These are phyloP conservation scores for Silene uniflora DNA, from an alignment of 148 eudicot genomes.

Conservation along the genomic window DNA sequence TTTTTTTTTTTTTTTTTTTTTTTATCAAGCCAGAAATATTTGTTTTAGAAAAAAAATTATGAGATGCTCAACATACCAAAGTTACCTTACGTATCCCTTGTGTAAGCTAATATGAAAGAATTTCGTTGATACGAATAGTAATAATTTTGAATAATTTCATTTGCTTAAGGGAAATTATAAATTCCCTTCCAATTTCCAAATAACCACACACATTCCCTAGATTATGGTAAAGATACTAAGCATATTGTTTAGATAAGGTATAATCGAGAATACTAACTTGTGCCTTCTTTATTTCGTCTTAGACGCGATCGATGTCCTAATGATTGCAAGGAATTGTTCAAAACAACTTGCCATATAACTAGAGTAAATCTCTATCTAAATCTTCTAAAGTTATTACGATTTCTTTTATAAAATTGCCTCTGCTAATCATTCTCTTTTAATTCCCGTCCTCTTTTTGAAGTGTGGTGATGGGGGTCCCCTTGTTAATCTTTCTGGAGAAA, in stretches of 20 bases:
- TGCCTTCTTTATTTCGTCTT: not conserved
- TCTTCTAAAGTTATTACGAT: not conserved
- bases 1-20: too few species aligned
- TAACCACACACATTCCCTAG: too few species aligned
- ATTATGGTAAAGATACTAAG: not conserved
- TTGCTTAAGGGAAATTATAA: too few species aligned
- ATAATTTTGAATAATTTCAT: too few species aligned
- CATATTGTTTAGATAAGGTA: not conserved
- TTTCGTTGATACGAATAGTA: too few species aligned
- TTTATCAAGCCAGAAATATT: too few species aligned
- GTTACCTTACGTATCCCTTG: too few species aligned
- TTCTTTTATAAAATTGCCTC: not conserved
- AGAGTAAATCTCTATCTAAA: not conserved
- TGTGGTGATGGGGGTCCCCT: not conserved
- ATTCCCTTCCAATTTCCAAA: too few species aligned
- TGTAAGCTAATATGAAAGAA: too few species aligned
- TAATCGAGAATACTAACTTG: not conserved
- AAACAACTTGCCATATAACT: not conserved
- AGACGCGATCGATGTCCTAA: not conserved
- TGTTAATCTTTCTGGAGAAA: not conserved
- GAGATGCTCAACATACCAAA: too few species aligned
- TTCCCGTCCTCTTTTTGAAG: not conserved
- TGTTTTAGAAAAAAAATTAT: too few species aligned
- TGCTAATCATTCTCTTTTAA: not conserved
- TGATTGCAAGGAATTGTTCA: conserved; percentile 2